Evolutionary conservation across 805 yeast species (phyloP), one percentile per base, ranked within the genome.

Genomic region (Danielozyma ontarioensis): DNA sequence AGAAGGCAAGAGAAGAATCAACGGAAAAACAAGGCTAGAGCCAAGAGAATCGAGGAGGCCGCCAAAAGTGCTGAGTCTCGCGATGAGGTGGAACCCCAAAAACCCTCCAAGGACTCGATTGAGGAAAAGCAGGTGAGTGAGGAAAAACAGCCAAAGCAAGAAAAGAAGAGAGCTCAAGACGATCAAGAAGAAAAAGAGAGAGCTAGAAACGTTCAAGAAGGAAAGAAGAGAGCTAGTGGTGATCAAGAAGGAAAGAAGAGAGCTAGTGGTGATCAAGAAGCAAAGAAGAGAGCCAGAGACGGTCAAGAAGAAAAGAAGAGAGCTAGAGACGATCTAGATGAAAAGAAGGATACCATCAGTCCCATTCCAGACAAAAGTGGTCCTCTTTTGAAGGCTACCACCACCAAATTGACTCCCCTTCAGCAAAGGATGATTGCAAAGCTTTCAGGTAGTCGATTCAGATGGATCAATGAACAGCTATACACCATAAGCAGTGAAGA

Each of bases 391-490:
- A 6, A 25, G 14, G n/a, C n/a, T n/a, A n/a, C 31, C 25, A 50
- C 56, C n/a, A 50, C 57, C 24, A 76, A 78, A 29, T 61, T 89
- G 34, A 86, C 96, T 0, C 94, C 96, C 13, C 62, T 89, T 42
- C 99, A 93, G 59, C 84, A 83, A 50, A 93, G 93, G 53, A 90
- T 93, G 97, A 78, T 87, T 80, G 87, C 85, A 29, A 93, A 93
- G 55, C 72, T 93, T 27, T 78, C 94, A 2, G 99, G 99, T 0
- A 87, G 97, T 1, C 69, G 98, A 46, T 93, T 93, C 64, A 73
- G 99, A 57, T 93, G 97, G 97, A 93, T 93, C 53, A 93, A 93
- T 55, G 98, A 93, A 59, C 95, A 90, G 54, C 66, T 93, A n/a
- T 93, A 93, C 54, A 93, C 97, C 1, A 80, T 80, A 24, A 62